These are phyloP conservation scores for Metschnikowia kofuensis DNA, from an alignment of 805 yeast genomes.

Conservation along the genomic window DNA sequence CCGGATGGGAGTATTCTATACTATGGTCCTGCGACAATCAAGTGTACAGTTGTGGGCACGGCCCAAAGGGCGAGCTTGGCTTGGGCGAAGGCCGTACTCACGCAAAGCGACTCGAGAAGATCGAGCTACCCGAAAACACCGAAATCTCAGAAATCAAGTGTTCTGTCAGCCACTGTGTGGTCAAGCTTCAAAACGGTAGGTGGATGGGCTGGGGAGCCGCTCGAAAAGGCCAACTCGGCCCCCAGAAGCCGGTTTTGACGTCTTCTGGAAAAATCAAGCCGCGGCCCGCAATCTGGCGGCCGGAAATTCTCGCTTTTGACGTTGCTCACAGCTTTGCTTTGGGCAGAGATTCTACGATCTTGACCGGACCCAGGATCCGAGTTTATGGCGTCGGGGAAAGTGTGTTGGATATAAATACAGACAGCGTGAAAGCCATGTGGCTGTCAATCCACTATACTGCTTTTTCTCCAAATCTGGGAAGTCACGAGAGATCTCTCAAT, in stretches of 20 bases:
- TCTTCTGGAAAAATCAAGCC: constrained; percentile 12
- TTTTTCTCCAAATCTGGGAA: neutral
- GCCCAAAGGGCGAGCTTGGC: constrained; percentile 76
- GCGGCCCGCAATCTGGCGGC: constrained; percentile 22
- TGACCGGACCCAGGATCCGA: constrained; percentile 21
- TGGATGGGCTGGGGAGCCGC: constrained; percentile 69
- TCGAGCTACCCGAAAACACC: constrained; percentile 9
- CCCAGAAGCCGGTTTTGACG: neutral
- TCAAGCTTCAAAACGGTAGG: constrained; percentile 38
- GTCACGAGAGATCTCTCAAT: neutral
- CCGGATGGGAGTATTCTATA: constrained; percentile 81
- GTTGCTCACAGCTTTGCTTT: constrained; percentile 27
- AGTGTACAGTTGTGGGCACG: constrained; percentile 58
- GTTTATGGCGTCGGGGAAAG: constrained; percentile 20
- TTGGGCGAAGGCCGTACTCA: constrained; percentile 22
- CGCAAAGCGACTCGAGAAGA: neutral
- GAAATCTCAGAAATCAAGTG: constrained; percentile 21
- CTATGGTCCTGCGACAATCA: constrained; percentile 40
- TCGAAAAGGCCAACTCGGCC: constrained; percentile 55
- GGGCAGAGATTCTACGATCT: constrained; percentile 60
- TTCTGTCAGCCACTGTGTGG: constrained; percentile 47
- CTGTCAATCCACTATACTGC: constrained; percentile 55
- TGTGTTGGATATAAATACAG: neutral
- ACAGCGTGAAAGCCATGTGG: constrained; percentile 65
- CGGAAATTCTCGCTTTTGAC: constrained; percentile 19